Conservation (phyloP, 345 rosid genomes). For the Salix udensis region DNA sequence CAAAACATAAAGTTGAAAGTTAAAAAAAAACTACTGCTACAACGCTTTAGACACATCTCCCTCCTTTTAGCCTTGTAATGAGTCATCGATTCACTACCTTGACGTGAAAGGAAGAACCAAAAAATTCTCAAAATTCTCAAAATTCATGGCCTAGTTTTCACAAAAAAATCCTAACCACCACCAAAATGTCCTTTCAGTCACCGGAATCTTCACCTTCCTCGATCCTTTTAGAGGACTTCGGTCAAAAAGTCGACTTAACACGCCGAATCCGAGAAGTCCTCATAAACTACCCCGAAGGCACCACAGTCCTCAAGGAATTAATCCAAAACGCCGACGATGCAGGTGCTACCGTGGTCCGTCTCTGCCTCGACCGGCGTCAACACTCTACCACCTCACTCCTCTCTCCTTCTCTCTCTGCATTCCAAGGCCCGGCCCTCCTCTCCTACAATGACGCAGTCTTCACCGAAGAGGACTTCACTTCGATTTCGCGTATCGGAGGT, state of each 20-base stretch:
- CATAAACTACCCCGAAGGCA: constrained; percentile 90
- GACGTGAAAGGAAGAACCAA: not conserved
- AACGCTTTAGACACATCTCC: too few relatives aligned
- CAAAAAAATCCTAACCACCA: not conserved
- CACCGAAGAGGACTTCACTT: constrained; percentile 84
- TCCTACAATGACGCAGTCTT: constrained; percentile 85
- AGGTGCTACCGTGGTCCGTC: constrained; percentile 74
- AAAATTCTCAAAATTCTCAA: not conserved
- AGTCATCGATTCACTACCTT: too few relatives aligned
- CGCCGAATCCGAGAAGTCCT: constrained; percentile 95
- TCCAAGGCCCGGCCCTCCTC: constrained; percentile 83
- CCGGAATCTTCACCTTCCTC: constrained; percentile 36
- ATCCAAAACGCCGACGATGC: constrained; percentile 97
- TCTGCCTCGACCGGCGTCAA: constrained; percentile 80
- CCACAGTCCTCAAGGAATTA: constrained; percentile 87
- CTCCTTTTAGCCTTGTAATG: too few relatives aligned
- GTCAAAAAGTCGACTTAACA: constrained; percentile 95
- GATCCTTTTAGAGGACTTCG: constrained; percentile 83
- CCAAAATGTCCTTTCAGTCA: constrained; percentile 26
- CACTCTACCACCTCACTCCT: constrained; percentile 55
- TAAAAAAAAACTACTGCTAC: too few relatives aligned
- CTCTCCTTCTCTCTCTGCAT: constrained; percentile 60
- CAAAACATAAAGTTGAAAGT: too few relatives aligned
- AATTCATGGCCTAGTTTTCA: not conserved
- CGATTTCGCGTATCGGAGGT: constrained; percentile 87